A percentile compares a stretch with the other conserved stretches of the same genome.
phyloP scores from a whole-genome alignment of 2,329 filamentous ascomycete species.

The Fusarium gaditjirri region DNA sequence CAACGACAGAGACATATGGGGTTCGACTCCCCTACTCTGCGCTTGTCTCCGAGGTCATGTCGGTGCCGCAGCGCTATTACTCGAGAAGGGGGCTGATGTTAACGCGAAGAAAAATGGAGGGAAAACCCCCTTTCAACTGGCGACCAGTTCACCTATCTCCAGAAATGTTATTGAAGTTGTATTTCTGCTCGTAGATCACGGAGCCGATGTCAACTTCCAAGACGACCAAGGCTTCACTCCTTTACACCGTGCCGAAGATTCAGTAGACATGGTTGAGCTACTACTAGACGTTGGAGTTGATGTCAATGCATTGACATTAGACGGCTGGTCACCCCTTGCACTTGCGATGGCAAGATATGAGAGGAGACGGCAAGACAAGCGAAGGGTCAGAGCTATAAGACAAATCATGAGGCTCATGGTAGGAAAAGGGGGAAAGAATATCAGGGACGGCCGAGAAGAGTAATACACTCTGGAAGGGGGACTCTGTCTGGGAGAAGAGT shows the following conservation, averaged over 20 bases:
- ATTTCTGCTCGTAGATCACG: not conserved
- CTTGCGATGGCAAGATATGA: too few species aligned
- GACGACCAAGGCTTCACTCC: rapidly evolving
- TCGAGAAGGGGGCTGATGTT: not conserved
- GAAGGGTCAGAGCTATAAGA: too few species aligned
- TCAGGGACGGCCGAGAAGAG: not conserved
- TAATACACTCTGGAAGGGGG: not conserved
- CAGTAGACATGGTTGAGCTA: not conserved
- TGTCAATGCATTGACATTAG: not conserved
- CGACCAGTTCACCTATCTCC: too few species aligned
- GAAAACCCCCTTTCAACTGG: too few species aligned
- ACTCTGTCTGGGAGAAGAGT: too few species aligned
- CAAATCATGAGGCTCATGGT: too few species aligned
- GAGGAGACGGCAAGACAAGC: too few species aligned
- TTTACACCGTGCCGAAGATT: too few species aligned
- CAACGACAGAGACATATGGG: rapidly evolving
- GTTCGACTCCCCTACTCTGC: rapidly evolving
- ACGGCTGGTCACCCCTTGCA: not conserved
- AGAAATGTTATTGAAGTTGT: too few species aligned
- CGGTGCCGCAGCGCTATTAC: not conserved
- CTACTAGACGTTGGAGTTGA: not conserved
- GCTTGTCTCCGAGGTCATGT: rapidly evolving
- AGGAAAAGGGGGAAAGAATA: not conserved
- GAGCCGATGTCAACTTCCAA: not conserved
- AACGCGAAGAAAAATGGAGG: too few species aligned